phyloP scores from a whole-genome alignment of 192 early-diverging fungal genomes.

The Podila verticillata region DNA sequence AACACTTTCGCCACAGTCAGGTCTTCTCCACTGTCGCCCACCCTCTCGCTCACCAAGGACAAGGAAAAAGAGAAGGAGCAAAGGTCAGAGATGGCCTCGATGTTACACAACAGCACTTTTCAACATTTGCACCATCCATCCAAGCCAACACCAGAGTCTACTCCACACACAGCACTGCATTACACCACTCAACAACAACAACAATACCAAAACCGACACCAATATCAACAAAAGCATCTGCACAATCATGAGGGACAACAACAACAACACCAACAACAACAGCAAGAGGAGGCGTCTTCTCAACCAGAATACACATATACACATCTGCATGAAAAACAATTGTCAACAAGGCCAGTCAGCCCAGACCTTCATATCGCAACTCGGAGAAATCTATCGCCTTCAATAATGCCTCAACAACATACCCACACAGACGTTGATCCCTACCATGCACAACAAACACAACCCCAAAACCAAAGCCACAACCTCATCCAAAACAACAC shows the following conservation, averaged over 20 bases:
- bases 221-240: neutral
- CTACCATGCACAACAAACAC: neutral
- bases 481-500: neutral
- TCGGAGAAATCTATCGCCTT: too few species aligned
- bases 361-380: too few species aligned
- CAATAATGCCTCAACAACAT: too few species aligned
- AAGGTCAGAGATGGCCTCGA: neutral
- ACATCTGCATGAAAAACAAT: too few species aligned
- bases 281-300: neutral
- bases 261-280: neutral
- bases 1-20: neutral
- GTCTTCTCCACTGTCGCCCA: neutral
- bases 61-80: too few species aligned
- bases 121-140: neutral
- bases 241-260: neutral
- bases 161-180: slow-evolving; percentile 1
- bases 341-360: too few species aligned
- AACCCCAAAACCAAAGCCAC: neutral
- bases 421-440: neutral
- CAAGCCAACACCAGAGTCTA: neutral
- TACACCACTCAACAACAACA: slow-evolving; percentile 3
- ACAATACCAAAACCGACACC: neutral
- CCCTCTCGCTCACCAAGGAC: neutral
- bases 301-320: too few species aligned
- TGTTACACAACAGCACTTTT: neutral